Percentiles rank a stretch among this genome's conserved stretches.
phyloP scores from a whole-genome alignment of 2,329 filamentous ascomycete species.

The Epichloe typhina region DNA sequence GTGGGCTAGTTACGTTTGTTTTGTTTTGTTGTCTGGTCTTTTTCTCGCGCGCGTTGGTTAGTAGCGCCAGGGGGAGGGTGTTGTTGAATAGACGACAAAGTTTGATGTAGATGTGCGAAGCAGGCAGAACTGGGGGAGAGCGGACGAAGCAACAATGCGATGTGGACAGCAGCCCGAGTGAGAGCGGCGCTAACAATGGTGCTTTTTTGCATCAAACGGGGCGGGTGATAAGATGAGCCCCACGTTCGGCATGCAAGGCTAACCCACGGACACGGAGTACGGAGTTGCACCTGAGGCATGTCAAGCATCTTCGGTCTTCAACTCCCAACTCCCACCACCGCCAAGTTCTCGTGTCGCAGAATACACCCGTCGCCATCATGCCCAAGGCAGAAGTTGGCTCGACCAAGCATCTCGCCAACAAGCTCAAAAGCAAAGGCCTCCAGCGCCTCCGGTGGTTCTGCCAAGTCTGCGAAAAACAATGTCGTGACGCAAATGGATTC shows the following conservation, averaged over 20 bases:
- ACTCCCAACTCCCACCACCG: neutral
- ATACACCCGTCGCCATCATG: slow-evolving; percentile 41
- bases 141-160: no score
- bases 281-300: no score
- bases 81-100: neutral
- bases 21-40: neutral
- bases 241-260: slow-evolving; percentile 4
- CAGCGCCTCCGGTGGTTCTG: slow-evolving; percentile 89
- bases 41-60: neutral
- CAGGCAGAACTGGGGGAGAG: neutral
- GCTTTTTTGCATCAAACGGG: slow-evolving; percentile 4
- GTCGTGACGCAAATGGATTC: slow-evolving; percentile 77
- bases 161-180: neutral
- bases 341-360: neutral
- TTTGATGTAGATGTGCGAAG: neutral
- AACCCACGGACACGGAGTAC: no score
- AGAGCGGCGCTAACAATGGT: neutral
- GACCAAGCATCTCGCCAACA: slow-evolving; percentile 82
- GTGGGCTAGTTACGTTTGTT: slow-evolving; percentile 15
- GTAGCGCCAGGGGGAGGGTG: no score
- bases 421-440: slow-evolving; percentile 69
- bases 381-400: slow-evolving; percentile 83
- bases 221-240: slow-evolving; percentile 1
- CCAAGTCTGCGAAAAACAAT: slow-evolving; percentile 54
- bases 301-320: neutral